Percentiles rank a stretch among this genome's conserved stretches.
These are phyloP conservation scores for Aspergillus sp. DNA, from an alignment of 2,329 filamentous ascomycete genomes.

Conservation along the genomic window DNA sequence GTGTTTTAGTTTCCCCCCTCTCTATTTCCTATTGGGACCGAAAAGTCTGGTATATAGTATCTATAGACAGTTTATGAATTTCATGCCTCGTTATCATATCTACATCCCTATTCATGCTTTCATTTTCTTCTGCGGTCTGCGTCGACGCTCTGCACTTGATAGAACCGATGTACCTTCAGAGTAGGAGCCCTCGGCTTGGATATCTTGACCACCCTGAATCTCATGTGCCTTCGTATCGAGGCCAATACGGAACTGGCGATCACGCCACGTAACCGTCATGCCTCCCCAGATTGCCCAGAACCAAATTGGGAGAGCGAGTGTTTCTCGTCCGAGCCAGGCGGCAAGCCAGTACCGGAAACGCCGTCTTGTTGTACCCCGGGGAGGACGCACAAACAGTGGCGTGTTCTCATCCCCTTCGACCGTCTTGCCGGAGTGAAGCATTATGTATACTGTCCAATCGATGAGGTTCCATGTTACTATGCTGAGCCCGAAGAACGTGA, in stretches of 20 bases:
- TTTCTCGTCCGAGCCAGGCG: constrained; percentile 83
- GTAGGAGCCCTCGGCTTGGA: constrained; percentile 23
- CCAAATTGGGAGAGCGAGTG: constrained; percentile 86
- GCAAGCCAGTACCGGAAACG: constrained; percentile 69
- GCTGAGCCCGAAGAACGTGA: constrained; percentile 63
- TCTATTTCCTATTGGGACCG: background rate
- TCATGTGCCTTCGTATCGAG: constrained; percentile 79
- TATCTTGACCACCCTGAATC: constrained; percentile 32
- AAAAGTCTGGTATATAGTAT: constrained; percentile 1
- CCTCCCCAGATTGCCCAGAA: constrained; percentile 85
- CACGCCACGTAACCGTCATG: constrained; percentile 82
- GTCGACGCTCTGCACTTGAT: background rate
- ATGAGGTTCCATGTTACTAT: constrained; percentile 70
- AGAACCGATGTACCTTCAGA: constrained; percentile 11
- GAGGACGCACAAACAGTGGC: constrained; percentile 66
- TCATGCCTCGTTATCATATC: background rate
- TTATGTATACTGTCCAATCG: constrained; percentile 72
- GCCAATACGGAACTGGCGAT: constrained; percentile 75
- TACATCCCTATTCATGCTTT: constrained; percentile 12
- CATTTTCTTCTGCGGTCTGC: constrained; percentile 13
- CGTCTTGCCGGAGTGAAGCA: constrained; percentile 70
- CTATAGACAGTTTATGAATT: constrained; percentile 3
- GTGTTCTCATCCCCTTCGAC: constrained; percentile 71
- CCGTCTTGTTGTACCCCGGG: constrained; percentile 50
- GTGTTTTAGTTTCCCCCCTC: background rate